Evolutionary conservation across 2,329 filamentous ascomycete species (phyloP).

Genomic region (Penicillium sp.): DNA sequence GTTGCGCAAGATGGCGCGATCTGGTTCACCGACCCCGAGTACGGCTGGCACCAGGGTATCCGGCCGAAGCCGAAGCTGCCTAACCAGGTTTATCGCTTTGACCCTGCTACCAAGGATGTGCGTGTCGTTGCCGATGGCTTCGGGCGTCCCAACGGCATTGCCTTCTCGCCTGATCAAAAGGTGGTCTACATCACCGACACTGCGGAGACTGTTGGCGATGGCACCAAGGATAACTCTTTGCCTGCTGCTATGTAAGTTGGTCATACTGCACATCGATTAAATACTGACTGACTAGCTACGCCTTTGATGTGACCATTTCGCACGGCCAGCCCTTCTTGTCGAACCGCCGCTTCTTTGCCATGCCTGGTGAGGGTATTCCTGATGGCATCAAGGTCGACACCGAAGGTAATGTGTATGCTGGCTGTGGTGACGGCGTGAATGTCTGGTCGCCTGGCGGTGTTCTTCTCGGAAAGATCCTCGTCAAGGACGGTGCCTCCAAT

Average conservation of each 20-base stretch:
- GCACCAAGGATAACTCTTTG: conserved; percentile 16
- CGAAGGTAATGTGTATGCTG: conserved; percentile 58
- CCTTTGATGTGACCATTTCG: conserved; percentile 49
- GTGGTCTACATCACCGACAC: conserved; percentile 47
- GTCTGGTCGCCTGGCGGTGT: conserved; percentile 55
- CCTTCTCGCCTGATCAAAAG: conserved; percentile 42
- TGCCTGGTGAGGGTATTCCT: conserved; percentile 50
- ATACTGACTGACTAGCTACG: conserved; percentile 38
- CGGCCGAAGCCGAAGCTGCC: conserved; percentile 38
- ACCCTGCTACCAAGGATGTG: conserved; percentile 39
- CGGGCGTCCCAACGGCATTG: conserved; percentile 45
- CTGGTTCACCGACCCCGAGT: conserved; percentile 46
- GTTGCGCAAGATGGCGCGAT: conserved; percentile 36
- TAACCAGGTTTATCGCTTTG: conserved; percentile 43
- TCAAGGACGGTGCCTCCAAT: conserved; percentile 51
- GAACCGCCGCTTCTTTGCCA: conserved; percentile 57
- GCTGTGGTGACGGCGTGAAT: conserved; percentile 57
- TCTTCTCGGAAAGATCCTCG: conserved; percentile 59
- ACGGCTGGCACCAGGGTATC: conserved; percentile 37
- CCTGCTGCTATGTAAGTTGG: conserved; percentile 34
- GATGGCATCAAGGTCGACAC: conserved; percentile 54
- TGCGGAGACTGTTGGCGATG: conserved; percentile 30
- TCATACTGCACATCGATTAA: background rate
- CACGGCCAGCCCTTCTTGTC: conserved; percentile 45
- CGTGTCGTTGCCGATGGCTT: conserved; percentile 43